Percentiles rank a stretch among this genome's conserved stretches.
phyloP scores from a whole-genome alignment of 2,329 filamentous ascomycete genomes.

The Reticulascus tulasneorum region DNA sequence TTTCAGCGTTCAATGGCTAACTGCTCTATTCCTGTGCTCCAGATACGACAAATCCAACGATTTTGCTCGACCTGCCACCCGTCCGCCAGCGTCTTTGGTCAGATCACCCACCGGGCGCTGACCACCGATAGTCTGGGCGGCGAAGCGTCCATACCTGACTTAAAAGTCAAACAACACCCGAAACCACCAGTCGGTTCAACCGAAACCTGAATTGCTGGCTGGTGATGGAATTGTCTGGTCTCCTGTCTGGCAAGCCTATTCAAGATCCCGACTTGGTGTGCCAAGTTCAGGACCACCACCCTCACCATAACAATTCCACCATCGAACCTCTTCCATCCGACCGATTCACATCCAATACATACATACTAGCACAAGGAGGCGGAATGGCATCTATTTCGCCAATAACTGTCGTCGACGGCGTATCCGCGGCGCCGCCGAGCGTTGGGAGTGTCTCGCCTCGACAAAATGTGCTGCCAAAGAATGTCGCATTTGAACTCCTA shows the following conservation, averaged over 20 bases:
- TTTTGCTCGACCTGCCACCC: slow-evolving; percentile 4
- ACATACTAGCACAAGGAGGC: slow-evolving; percentile 15
- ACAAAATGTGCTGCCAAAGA: slow-evolving; percentile 56
- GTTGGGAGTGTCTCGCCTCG: slow-evolving; percentile 44
- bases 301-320: slow-evolving; percentile 14
- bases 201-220: slow-evolving; percentile 15
- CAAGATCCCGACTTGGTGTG: slow-evolving; percentile 7
- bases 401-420: slow-evolving; percentile 27
- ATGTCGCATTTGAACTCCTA: slow-evolving; percentile 74
- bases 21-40: slow-evolving; percentile 8
- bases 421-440: slow-evolving; percentile 31
- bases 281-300: slow-evolving; percentile 10
- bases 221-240: slow-evolving; percentile 18
- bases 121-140: no score
- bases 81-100: slow-evolving; percentile 13
- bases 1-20: slow-evolving; percentile 7
- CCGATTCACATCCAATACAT: slow-evolving; percentile 21
- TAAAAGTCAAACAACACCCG: no score
- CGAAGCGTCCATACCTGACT: no score
- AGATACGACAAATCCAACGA: slow-evolving; percentile 2
- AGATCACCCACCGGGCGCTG: slow-evolving; percentile 13
- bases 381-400: slow-evolving; percentile 47
- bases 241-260: slow-evolving; percentile 4
- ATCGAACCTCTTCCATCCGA: slow-evolving; percentile 16
- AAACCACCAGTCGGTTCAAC: no score